Evolutionary conservation across 805 yeast genomes (phyloP).

Genomic region (Wickerhamiella kurtzmanii): DNA sequence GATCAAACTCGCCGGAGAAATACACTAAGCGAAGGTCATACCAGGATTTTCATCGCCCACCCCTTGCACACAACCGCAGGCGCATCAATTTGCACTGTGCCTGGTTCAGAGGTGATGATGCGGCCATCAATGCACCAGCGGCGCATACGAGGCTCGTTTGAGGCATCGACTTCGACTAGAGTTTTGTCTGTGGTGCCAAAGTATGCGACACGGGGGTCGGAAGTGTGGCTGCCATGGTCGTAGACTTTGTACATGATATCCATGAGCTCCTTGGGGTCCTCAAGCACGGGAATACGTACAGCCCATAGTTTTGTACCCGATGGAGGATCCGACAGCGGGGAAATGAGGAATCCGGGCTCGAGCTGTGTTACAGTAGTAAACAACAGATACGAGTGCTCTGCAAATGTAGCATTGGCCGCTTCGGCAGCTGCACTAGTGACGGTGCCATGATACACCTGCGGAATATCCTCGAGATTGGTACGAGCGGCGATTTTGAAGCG

Average conservation of each 20-base stretch:
- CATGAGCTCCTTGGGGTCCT: conserved; percentile 30
- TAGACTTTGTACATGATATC: conserved; percentile 47
- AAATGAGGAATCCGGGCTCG: conserved; percentile 48
- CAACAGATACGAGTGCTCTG: conserved; percentile 47
- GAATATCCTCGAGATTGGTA: conserved; percentile 33
- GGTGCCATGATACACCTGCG: conserved; percentile 40
- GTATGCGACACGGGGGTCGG: conserved; percentile 38
- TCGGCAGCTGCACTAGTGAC: conserved; percentile 12
- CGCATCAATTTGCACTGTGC: conserved; percentile 15
- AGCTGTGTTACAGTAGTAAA: conserved; percentile 42
- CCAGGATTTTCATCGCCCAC: conserved; percentile 19
- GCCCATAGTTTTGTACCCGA: conserved; percentile 31
- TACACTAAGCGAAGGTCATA: not conserved
- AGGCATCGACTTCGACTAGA: not conserved
- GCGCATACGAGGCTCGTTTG: conserved; percentile 30
- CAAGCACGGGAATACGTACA: conserved; percentile 32
- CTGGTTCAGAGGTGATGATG: conserved; percentile 27
- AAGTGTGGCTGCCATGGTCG: conserved; percentile 40
- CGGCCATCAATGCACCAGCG: conserved; percentile 55
- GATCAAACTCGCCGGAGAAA: no score
- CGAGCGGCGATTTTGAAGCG: conserved; percentile 61
- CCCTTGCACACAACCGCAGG: conserved; percentile 18
- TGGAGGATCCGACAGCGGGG: conserved; percentile 42
- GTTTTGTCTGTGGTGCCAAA: conserved; percentile 16
- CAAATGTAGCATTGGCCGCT: conserved; percentile 15